Percentiles rank a stretch among this genome's conserved stretches.
These are phyloP conservation scores for Delitschia confertaspora DNA, from an alignment of 495 filamentous ascomycete genomes.

Conservation along the genomic window DNA sequence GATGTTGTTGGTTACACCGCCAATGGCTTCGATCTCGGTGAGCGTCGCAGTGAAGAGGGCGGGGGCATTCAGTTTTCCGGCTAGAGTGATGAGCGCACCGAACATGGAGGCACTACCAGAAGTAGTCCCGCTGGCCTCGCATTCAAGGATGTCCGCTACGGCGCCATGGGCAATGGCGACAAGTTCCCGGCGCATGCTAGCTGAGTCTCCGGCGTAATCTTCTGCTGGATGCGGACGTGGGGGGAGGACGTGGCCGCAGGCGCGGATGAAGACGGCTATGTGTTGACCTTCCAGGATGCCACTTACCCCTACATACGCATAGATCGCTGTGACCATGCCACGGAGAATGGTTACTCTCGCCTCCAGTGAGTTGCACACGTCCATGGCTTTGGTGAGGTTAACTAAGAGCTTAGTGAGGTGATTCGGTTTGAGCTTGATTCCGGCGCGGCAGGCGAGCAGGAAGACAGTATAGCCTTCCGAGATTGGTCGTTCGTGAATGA, in stretches of 20 bases:
- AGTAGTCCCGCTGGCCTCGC: too few relatives aligned
- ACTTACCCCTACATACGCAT: conserved; percentile 34
- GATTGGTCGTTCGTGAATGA: conserved; percentile 40
- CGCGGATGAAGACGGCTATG: conserved; percentile 28
- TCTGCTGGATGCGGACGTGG: not conserved
- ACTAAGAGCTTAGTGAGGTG: conserved; percentile 14
- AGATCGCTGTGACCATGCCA: conserved; percentile 32
- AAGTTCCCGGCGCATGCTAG: conserved; percentile 4
- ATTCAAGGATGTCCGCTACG: too few relatives aligned
- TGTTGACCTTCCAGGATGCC: conserved; percentile 30
- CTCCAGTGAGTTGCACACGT: not conserved
- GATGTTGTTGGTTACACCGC: conserved; percentile 3
- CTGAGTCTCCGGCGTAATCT: conserved; percentile 2
- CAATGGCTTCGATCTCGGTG: conserved; percentile 4
- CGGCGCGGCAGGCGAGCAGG: conserved; percentile 40
- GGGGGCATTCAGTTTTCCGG: conserved; percentile 2
- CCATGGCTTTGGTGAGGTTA: conserved; percentile 2
- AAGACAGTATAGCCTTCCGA: conserved; percentile 40
- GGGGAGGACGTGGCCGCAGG: conserved; percentile 15
- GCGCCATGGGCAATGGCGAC: conserved; percentile 10
- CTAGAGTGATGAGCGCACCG: conserved; percentile 7
- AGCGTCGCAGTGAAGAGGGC: conserved; percentile 1
- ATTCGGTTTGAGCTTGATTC: conserved; percentile 27
- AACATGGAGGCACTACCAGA: too few relatives aligned
- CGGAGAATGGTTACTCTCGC: conserved; percentile 10